Base-by-base conservation (phyloP, 2,329 filamentous ascomycete species). In the Neobulgaria alba region DNA sequence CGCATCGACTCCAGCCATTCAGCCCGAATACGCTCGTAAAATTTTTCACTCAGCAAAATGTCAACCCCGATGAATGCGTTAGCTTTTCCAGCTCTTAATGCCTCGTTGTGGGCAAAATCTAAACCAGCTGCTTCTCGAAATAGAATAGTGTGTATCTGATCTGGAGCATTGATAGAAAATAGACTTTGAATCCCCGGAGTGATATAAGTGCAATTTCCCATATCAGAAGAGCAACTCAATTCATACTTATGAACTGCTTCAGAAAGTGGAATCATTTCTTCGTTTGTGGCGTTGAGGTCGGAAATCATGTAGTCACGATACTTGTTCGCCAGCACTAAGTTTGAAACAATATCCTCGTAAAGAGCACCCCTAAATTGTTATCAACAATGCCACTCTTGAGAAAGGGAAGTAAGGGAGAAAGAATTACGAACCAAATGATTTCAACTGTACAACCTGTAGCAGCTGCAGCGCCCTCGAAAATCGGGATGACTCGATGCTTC, bases 111-210 rank as follows among this genome's bases (percentile, higher is more conserved):
- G 10, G 36, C 38, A 21, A 34, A 33, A 10, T 37, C 39, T 8
- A 56, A 60, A 5, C 59, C 42, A 3, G 46, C 38, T n/a, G 46
- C 46, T 15, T 29, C 23, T 9, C 23, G 15, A 32, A 34, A 34
- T 5, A 5, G 32, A 15, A 17, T 10, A 5, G 32, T 34, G 46
- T 63, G 61, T 2, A 48, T 56, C 29, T 52, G 43, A 12, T 54
- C 38, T 32, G 30, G 20, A 26, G 41, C 43, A 38, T 49, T 20
- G 38, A 46, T 46, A 1, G 10, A 12, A 21, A 48, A 46, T 23
- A 43, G 29, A 7, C 31, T 20, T 29, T 48, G 45, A 12, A 48
- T 33, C 3, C 31, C 38, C 5, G 46, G 46, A n/a, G 29, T 12
- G 10, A 46, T 36, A 19, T 46, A 48, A 12, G 33, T 40, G 10